phyloP scores from a whole-genome alignment of 2,329 filamentous ascomycete species.

The Cladosporium sp. region DNA sequence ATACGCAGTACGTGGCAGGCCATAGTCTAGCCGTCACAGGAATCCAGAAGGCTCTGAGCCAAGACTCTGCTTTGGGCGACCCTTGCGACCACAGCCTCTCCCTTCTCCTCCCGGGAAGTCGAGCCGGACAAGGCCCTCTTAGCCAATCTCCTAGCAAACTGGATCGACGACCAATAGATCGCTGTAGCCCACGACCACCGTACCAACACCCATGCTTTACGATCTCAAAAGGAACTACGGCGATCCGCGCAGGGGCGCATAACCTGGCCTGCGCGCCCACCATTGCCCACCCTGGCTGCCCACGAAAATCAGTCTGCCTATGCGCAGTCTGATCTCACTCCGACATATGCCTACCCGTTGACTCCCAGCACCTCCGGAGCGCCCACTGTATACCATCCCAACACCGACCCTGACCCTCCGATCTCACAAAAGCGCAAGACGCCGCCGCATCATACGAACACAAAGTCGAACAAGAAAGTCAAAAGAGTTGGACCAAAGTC shows the following conservation, averaged over 20 bases:
- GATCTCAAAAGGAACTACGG: conserved; percentile 8
- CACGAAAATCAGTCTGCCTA: conserved; percentile 67
- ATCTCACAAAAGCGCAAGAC: conserved; percentile 32
- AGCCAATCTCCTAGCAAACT: conserved; percentile 11
- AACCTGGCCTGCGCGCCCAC: conserved; percentile 10
- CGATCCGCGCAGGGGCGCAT: conserved; percentile 18
- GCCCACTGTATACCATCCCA: conserved; percentile 23
- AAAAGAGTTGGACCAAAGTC: conserved; percentile 35
- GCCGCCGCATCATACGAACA: conserved; percentile 29
- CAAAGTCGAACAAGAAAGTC: conserved; percentile 36
- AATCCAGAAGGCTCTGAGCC: not conserved
- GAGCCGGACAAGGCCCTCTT: conserved; percentile 3
- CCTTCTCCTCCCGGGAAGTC: conserved; percentile 1
- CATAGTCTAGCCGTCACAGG: conserved; percentile 1
- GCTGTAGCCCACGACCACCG: not conserved
- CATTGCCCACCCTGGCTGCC: conserved; percentile 36
- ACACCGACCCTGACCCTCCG: conserved; percentile 15
- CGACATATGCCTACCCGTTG: conserved; percentile 42
- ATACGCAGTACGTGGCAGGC: conserved; percentile 1
- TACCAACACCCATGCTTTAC: conserved; percentile 13
- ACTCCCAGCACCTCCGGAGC: conserved; percentile 24
- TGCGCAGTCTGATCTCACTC: conserved; percentile 81
- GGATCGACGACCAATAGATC: conserved; percentile 14
- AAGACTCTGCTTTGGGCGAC: conserved; percentile 17
- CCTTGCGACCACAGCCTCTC: conserved; percentile 1